Base-by-base conservation (phyloP, 192 early-diverging fungal species). In the Rhizoclosmatium sp. region DNA sequence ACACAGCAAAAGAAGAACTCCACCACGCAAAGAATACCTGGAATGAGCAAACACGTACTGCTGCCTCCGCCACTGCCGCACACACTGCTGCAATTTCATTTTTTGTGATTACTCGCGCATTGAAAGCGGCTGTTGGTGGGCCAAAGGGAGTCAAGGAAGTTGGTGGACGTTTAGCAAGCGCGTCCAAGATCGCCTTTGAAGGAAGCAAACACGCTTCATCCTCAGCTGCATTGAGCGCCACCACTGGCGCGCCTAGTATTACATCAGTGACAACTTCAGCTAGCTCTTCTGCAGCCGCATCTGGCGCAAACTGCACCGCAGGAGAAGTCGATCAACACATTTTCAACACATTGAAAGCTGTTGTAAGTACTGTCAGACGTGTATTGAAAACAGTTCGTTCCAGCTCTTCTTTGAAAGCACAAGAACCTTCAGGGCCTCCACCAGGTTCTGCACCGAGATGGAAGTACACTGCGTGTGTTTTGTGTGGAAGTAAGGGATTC, bases 381-480 rank as follows among this genome's bases (percentile, higher is more conserved):
- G 46, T 47, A 5, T 49, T 69, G 67, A 40, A 31, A 19, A 1
- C 54, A 9, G 54, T 1, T 9, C 10, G 54, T 14, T 56, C 54
- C 0, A 56, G 1, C 54, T 14, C 9, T n/a, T 14, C 54, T 0
- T n/a, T 56, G 19, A 56, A n/a, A 56, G 10, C 9, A 56, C 54
- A 62, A 9, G 39, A 19, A 40, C 21, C 60, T 7, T 21, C 60
- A 40, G 19, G 21, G 7, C 39, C 60, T n/a, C 19, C 54, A n/a
- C 19, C 19, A 9, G 19, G 19, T 56, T 56, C 23, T 5, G 1
- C 70, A 40, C 70, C 79, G 12, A 16, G 68, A 23, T 81, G 80
- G 80, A 16, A 66, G 14, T 47, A 56, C 31, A 71, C 75, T 2
- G 42, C 54, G 5, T 82, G 81, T 69, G 81, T 79, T 47, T 39